phyloP scores from a whole-genome alignment of 441 rosid genomes.

The Erodium texanum region DNA sequence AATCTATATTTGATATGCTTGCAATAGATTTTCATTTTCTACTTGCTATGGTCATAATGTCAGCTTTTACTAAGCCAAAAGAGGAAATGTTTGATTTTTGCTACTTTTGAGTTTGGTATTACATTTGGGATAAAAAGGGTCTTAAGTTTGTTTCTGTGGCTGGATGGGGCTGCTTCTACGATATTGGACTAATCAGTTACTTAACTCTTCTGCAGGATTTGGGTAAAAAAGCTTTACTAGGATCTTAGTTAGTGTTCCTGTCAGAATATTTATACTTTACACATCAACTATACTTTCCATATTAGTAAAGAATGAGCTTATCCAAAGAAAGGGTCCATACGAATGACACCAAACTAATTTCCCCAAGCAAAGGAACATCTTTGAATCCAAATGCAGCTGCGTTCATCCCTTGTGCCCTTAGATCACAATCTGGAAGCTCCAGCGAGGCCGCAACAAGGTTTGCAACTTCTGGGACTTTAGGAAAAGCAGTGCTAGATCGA shows the following conservation, averaged over 20 bases:
- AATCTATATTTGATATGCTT: too few species aligned
- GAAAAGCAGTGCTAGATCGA: slow-evolving; percentile 60
- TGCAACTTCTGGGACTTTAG: slow-evolving; percentile 41
- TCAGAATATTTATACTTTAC: slow-evolving; percentile 18
- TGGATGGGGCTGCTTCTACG: neutral
- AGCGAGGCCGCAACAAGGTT: slow-evolving; percentile 40
- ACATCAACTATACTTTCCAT: slow-evolving; percentile 19
- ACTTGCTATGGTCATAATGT: too few species aligned
- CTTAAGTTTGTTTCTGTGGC: neutral
- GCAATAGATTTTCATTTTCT: too few species aligned
- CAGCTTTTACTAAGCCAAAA: too few species aligned
- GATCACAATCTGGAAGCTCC: slow-evolving; percentile 54
- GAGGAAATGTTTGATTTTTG: too few species aligned
- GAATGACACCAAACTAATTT: slow-evolving; percentile 43
- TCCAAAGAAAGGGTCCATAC: slow-evolving; percentile 47
- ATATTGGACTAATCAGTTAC: slow-evolving; percentile 6
- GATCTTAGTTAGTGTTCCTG: slow-evolving; percentile 1
- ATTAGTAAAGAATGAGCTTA: slow-evolving; percentile 64
- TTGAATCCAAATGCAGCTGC: slow-evolving; percentile 95
- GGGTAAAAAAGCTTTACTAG: slow-evolving; percentile 29
- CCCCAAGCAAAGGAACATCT: slow-evolving; percentile 46
- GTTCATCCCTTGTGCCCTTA: slow-evolving; percentile 71
- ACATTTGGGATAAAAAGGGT: too few species aligned
- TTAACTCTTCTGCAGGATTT: slow-evolving; percentile 52
- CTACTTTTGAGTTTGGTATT: too few species aligned